Evolutionary conservation across 306 rosid genomes (phyloP).

Genomic region (Amphicarpaea edgeworthii): DNA sequence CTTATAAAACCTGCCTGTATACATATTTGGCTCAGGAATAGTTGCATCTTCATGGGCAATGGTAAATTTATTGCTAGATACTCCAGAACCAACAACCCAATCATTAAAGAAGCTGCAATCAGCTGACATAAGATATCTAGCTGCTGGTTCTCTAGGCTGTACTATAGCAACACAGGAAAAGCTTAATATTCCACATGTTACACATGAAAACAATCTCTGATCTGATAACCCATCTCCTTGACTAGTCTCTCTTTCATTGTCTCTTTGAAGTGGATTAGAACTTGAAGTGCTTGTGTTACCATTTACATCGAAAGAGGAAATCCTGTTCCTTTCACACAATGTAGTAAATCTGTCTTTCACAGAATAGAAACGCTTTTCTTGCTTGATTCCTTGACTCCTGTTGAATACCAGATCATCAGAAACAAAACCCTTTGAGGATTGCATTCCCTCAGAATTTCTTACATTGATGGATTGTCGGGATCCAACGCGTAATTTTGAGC

Average conservation of each 20-base stretch:
- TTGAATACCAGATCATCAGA: constrained; percentile 71
- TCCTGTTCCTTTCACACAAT: constrained; percentile 56
- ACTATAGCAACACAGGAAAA: constrained; percentile 93
- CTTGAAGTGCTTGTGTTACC: constrained; percentile 54
- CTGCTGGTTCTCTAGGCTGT: constrained; percentile 87
- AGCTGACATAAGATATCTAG: constrained; percentile 92
- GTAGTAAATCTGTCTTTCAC: constrained; percentile 64
- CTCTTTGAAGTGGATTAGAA: constrained; percentile 54
- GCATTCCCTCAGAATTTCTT: constrained; percentile 61
- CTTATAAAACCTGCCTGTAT: constrained; percentile 63
- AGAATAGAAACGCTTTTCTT: constrained; percentile 62
- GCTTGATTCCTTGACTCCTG: constrained; percentile 59
- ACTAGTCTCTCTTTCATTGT: constrained; percentile 51
- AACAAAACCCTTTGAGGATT: constrained; percentile 65
- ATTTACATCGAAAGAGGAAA: constrained; percentile 56
- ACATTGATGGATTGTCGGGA: constrained; percentile 61
- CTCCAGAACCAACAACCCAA: constrained; percentile 81
- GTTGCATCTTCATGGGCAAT: constrained; percentile 51
- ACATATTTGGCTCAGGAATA: constrained; percentile 50
- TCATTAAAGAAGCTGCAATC: constrained; percentile 89
- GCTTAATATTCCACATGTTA: constrained; percentile 93
- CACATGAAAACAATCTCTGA: constrained; percentile 94
- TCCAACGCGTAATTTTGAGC: constrained; percentile 85
- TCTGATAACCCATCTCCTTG: constrained; percentile 76
- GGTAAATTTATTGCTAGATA: constrained; percentile 52